Base-by-base conservation (phyloP, 768 basidiomycete species). In the Suillus lakei region DNA sequence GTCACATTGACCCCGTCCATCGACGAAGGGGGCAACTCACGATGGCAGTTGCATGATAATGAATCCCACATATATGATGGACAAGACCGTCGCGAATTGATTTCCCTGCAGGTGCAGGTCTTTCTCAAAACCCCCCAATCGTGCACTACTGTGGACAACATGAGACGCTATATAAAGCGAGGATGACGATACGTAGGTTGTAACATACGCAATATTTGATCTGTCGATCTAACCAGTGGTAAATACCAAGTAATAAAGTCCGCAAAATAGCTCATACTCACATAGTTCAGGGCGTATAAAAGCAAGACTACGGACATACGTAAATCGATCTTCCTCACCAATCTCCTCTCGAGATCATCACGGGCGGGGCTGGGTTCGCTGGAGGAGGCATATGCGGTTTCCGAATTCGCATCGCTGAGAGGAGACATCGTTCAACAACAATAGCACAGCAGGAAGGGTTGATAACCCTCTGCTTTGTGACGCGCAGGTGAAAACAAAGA, bases 21-120 rank as follows among this genome's bases (percentile, higher is more conserved):
- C 3, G 2, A 32, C 12, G 12, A 54, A 32, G 51, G 32, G n/a
- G 2, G 30, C 30, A 54, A 76, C 86, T 69, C 66, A 88, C 86
- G 86, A 87, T 34, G 89, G 89, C 66, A 91, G 81, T 72, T 91
- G 90, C 88, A 91, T 91, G 51, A 89, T 76, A 62, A 89, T 88
- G 69, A 90, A 91, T 34, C 88, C 88, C 43, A 88, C 82, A 70
- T 87, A 88, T 58, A 88, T 79, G 62, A 90, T 85, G 36, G 87
- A 87, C 26, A 91, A 76, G 10, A 91, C 72, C 0, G 89, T 89
- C 5, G 86, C 82, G 70, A 89, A 92, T 69, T 91, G 80, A 65
- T 79, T 76, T 26, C 84, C 86, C 65, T 82, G 75, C 16, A 91
- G 81, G 32, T 84, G 73, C 16, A 91, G 79, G 72, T 91, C 90